Evolutionary conservation across 768 basidiomycete genomes (phyloP).

Genomic region (Mycena haematopus): DNA sequence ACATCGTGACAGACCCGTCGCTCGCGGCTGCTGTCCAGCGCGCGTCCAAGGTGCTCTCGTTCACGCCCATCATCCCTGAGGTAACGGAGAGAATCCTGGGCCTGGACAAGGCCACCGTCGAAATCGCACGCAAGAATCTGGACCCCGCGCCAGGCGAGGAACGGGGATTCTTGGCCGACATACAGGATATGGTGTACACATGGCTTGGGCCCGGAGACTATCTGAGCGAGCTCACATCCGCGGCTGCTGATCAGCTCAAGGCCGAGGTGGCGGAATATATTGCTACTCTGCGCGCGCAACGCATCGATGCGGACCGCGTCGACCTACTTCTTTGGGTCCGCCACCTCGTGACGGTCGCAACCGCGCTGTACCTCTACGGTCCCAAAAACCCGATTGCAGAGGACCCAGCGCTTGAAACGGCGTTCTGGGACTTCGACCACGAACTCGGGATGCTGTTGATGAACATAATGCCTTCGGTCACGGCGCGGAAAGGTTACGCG

Average conservation of each 20-base stretch:
- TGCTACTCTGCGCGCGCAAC: not conserved
- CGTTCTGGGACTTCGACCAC: slow-evolving; percentile 28
- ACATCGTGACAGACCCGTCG: slow-evolving; percentile 26
- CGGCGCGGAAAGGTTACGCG: slow-evolving; percentile 12
- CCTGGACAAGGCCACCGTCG: slow-evolving; percentile 18
- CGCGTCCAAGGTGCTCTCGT: slow-evolving; percentile 24
- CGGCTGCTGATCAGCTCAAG: slow-evolving; percentile 19
- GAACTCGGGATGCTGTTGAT: slow-evolving; percentile 21
- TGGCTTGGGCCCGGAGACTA: slow-evolving; percentile 22
- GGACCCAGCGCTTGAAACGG: slow-evolving; percentile 18
- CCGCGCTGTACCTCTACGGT: slow-evolving; percentile 24
- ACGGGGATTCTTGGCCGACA: slow-evolving; percentile 23
- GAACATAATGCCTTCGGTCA: slow-evolving; percentile 15
- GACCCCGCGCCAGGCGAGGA: slow-evolving; percentile 26
- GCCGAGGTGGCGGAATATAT: slow-evolving; percentile 2
- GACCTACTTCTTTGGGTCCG: slow-evolving; percentile 22
- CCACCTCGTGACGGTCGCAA: slow-evolving; percentile 22
- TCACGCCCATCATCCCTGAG: slow-evolving; percentile 25
- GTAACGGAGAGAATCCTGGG: slow-evolving; percentile 21
- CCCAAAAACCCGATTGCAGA: slow-evolving; percentile 21
- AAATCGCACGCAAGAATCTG: slow-evolving; percentile 22
- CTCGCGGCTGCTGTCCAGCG: slow-evolving; percentile 27
- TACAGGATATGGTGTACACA: slow-evolving; percentile 24
- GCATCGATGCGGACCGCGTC: slow-evolving; percentile 9
- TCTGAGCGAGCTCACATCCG: slow-evolving; percentile 17